These are phyloP conservation scores for Carex pumila DNA, from an alignment of 176 grass and related monocot species.

Conservation along the genomic window DNA sequence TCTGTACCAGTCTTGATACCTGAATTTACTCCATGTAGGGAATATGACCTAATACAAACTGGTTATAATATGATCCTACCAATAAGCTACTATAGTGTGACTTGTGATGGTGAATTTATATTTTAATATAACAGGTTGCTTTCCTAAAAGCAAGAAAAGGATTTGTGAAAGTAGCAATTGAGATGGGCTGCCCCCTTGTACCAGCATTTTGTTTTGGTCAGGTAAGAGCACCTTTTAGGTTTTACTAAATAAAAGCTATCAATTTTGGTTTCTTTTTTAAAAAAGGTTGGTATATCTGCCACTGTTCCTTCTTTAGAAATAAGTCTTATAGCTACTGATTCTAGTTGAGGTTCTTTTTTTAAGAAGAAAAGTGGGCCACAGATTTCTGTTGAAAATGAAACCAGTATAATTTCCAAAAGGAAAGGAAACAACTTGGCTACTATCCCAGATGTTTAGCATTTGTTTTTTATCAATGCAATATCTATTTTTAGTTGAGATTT, in stretches of 20 bases:
- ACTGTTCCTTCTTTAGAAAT: not conserved
- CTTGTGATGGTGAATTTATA: not conserved
- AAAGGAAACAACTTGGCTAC: not conserved
- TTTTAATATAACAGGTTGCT: constrained; percentile 49
- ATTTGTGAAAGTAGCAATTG: constrained; percentile 83
- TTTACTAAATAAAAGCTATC: not conserved
- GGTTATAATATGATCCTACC: not conserved
- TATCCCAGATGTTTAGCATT: not conserved
- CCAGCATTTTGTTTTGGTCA: constrained; percentile 78
- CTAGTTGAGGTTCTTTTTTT: not conserved
- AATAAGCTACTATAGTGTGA: constrained; percentile 1
- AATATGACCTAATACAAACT: not conserved
- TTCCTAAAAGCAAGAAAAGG: constrained; percentile 93
- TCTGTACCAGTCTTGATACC: not conserved
- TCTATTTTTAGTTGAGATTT: not conserved
- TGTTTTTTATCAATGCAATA: not conserved
- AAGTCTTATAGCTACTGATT: not conserved
- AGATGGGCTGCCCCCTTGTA: constrained; percentile 69
- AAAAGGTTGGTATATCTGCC: not conserved
- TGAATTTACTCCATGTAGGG: not conserved
- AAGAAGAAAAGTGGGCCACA: not conserved
- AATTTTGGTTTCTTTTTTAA: not conserved
- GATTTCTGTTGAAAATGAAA: not conserved
- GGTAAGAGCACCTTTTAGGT: constrained; percentile 25
- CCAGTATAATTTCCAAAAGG: not conserved